Evolutionary conservation across 148 eudicot genomes (phyloP).

Genomic region (Rheum nobile): DNA sequence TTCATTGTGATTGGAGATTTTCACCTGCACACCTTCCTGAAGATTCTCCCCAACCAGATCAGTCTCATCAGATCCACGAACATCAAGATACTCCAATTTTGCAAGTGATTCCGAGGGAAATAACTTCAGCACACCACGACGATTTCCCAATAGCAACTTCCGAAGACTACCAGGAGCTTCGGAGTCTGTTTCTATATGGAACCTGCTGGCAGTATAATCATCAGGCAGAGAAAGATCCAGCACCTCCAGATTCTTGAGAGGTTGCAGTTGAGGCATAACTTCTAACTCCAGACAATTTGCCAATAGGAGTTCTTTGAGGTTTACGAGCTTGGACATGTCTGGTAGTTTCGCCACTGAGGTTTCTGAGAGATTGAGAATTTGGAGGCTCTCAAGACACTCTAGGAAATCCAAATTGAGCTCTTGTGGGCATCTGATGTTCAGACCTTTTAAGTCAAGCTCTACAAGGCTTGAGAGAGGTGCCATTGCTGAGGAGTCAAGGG

Average conservation of each 20-base stretch:
- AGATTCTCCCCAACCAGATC: neutral
- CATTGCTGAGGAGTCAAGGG: neutral
- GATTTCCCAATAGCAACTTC: constrained; percentile 9
- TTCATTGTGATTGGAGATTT: neutral
- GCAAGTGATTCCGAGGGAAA: neutral
- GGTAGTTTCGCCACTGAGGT: neutral
- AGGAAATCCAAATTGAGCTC: neutral
- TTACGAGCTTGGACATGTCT: too few species aligned
- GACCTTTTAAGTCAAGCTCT: neutral
- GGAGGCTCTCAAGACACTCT: neutral
- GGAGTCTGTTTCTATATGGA: neutral
- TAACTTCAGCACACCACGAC: neutral
- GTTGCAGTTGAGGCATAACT: too few species aligned
- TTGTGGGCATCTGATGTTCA: too few species aligned
- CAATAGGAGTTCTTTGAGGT: neutral
- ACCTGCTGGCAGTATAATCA: neutral
- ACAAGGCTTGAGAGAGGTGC: neutral
- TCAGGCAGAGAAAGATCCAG: constrained; percentile 24
- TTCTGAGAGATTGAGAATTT: neutral
- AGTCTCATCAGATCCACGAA: neutral
- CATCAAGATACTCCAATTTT: neutral
- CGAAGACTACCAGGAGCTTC: constrained; percentile 5
- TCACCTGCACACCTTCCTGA: neutral
- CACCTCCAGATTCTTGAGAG: constrained; percentile 15
- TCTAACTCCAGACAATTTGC: neutral